Percentiles rank a stretch among this genome's conserved stretches.
These are phyloP conservation scores for Penicillium silybi DNA, from an alignment of 495 filamentous ascomycete species.

Conservation along the genomic window DNA sequence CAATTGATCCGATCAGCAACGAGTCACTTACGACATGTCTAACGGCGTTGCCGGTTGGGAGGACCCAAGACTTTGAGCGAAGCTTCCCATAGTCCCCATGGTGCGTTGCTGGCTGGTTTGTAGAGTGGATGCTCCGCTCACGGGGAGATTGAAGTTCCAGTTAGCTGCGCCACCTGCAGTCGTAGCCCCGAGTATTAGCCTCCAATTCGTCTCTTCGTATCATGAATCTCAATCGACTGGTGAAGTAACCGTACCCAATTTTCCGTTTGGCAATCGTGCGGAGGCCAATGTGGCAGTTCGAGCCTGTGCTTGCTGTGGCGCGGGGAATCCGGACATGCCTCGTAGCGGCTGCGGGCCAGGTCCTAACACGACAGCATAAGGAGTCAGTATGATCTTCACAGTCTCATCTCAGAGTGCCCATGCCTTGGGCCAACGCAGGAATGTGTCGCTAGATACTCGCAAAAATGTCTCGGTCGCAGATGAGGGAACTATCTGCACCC, in stretches of 20 bases:
- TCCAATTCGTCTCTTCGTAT: conserved; percentile 9
- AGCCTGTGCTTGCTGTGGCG: conserved; percentile 61
- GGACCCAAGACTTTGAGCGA: conserved; percentile 76
- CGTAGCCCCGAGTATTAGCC: conserved; percentile 33
- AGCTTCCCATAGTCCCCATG: conserved; percentile 61
- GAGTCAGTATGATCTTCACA: conserved; percentile 27
- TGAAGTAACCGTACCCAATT: conserved; percentile 56
- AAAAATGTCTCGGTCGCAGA: conserved; percentile 29
- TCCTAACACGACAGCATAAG: conserved; percentile 39
- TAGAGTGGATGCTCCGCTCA: conserved; percentile 61
- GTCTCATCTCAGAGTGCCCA: conserved; percentile 5
- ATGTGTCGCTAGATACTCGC: conserved; percentile 18
- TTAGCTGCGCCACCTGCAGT: conserved; percentile 59
- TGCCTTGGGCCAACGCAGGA: conserved; percentile 16
- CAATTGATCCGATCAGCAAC: neutral
- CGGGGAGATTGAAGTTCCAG: conserved; percentile 75
- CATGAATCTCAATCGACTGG: neutral
- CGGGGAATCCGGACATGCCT: conserved; percentile 66
- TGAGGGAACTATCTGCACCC: conserved; percentile 15
- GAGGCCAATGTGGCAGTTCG: conserved; percentile 55
- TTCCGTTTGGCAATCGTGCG: conserved; percentile 70
- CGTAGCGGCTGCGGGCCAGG: conserved; percentile 65
- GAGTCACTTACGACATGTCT: conserved; percentile 71
- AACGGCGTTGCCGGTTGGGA: conserved; percentile 72
- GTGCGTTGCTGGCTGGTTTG: conserved; percentile 58